phyloP scores from a whole-genome alignment of 805 yeast species.

The Candida gorgasii region DNA sequence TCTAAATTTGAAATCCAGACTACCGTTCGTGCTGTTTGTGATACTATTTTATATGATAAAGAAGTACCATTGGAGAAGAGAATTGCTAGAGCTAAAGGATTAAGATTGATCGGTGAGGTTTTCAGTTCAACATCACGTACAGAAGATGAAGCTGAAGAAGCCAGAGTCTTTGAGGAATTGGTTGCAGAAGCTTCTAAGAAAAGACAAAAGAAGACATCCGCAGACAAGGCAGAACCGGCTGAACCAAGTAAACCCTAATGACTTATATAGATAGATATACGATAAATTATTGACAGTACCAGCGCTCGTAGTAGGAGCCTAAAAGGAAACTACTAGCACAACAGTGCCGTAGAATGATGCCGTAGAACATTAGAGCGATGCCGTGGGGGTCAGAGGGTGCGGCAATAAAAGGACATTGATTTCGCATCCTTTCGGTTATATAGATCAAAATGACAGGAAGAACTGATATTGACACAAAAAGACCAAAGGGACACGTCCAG shows the following conservation, averaged over 20 bases:
- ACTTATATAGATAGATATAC: constrained; percentile 3
- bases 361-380: no score
- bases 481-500: constrained; percentile 14
- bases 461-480: constrained; percentile 6
- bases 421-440: background rate
- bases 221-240: constrained; percentile 4
- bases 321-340: background rate
- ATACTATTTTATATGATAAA: constrained; percentile 60
- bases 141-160: constrained; percentile 72
- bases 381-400: no score
- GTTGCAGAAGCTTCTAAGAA: constrained; percentile 51
- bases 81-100: constrained; percentile 61
- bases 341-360: background rate
- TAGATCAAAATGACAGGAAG: constrained; percentile 12
- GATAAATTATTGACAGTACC: no score
- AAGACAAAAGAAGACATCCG: constrained; percentile 31
- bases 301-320: background rate
- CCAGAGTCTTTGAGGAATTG: constrained; percentile 73
- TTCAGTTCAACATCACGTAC: constrained; percentile 61
- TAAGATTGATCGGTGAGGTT: constrained; percentile 62
- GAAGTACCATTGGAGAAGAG: constrained; percentile 47
- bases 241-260: constrained; percentile 1
- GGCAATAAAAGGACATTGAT: no score
- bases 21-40: constrained; percentile 71
- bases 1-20: constrained; percentile 76